Base-by-base conservation (phyloP, 495 filamentous ascomycete species). In the Xylaria longipes region DNA sequence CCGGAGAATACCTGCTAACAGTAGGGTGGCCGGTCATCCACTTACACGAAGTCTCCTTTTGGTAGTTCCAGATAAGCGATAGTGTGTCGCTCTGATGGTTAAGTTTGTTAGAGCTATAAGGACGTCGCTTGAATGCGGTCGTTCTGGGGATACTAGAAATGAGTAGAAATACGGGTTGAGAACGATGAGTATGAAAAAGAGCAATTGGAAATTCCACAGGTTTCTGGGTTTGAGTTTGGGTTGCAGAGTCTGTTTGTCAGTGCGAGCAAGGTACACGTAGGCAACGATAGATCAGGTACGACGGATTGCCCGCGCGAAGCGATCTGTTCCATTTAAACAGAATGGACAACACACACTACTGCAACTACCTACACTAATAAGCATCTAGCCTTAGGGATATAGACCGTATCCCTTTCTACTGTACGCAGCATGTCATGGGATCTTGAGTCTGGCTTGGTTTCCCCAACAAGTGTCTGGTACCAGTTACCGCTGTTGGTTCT, bases 391-490 rank as follows among this genome's bases (percentile, higher is more conserved):
- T 15, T 25, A 31, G 65, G 33, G 48, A 54, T 41, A 41, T 14
- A 31, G 48, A 31, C 48, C 43, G 22, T 22, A 17, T 46, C 57
- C 31, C 17, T 48, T 8, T 1, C 15, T 54, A 61, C n/a, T n/a
- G n/a, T n/a, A n/a, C n/a, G n/a, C n/a, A n/a, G n/a, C n/a, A n/a
- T 69, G 52, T 69, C 66, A 48, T 69, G 33, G 41, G 52, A 60
- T 69, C 66, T 58, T 33, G 50, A 25, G 20, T 61, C 56, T 48
- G 41, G 35, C 52, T 29, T 58, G 52, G 31, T 56, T 4, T 60
- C 27, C 39, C 52, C 56, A 60, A 60, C 52, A 45, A 46, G 37
- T 61, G 6, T 11, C 54, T 57, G 29, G 66, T 60, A 60, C 54
- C 56, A 25, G 52, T 27, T 33, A 61, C 66, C 66, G 52, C 48